Percentiles rank a stretch among this genome's conserved stretches.
Evolutionary conservation across 768 basidiomycete genomes (phyloP).

Genomic region (Phylloporus rhodoxanthus): DNA sequence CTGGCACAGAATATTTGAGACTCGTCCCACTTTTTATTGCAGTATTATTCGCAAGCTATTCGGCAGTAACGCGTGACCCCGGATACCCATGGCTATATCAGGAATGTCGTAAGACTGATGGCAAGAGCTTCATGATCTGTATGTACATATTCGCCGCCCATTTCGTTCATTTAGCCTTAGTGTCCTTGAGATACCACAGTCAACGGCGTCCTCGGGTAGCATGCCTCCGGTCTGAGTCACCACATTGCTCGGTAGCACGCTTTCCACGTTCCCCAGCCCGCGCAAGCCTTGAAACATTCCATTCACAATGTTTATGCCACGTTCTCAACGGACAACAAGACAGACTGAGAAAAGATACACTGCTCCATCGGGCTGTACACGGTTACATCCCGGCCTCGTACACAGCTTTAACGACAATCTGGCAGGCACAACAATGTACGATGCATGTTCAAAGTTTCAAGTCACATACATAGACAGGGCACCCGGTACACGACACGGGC

Average conservation of each 20-base stretch:
- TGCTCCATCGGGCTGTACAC: neutral
- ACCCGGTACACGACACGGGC: too few species aligned
- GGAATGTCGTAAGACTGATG: neutral
- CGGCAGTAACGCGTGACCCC: slow-evolving; percentile 22
- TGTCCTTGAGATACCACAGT: too few species aligned
- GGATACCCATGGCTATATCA: slow-evolving; percentile 15
- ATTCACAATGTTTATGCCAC: neutral
- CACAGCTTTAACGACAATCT: neutral
- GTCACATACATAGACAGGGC: too few species aligned
- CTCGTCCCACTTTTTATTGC: slow-evolving; percentile 28
- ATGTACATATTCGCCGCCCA: too few species aligned
- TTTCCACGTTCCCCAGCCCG: slow-evolving; percentile 4
- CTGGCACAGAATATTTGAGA: neutral
- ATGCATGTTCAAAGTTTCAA: neutral
- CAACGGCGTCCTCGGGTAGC: too few species aligned
- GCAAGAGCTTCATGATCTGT: too few species aligned
- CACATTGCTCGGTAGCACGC: too few species aligned
- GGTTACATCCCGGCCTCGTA: neutral
- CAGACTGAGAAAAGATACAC: neutral
- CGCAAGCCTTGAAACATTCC: neutral
- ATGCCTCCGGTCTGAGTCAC: too few species aligned
- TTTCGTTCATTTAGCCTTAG: too few species aligned
- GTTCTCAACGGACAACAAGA: neutral
- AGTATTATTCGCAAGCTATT: too few species aligned
- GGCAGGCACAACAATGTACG: neutral